Evolutionary conservation across 2,329 filamentous ascomycete species (phyloP), one percentile per base, ranked within the genome.

Genomic region (Mycocentrospora acerina): DNA sequence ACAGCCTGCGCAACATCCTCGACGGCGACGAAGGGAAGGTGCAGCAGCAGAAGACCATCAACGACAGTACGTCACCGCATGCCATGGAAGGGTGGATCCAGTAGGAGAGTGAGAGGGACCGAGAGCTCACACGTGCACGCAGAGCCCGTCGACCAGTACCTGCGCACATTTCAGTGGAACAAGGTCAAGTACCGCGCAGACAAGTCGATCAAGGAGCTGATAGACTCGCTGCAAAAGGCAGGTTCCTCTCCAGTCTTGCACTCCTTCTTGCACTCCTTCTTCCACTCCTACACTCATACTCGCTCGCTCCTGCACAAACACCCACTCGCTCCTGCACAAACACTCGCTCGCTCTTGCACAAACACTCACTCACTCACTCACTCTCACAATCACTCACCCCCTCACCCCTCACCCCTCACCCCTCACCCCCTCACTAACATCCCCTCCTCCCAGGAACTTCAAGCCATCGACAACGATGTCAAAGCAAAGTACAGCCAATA

Each of bases 131-230:
- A 32, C 15, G 13, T 8, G n/a, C 9, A 11, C 32, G 32, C 66
- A 97, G 91, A 95, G 69, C 90, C 93, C n/a, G 90, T 91, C 44
- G 91, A 96, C 58, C 86, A 91, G 66, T 98, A 97, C 66, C 75
- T 98, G 30, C 82, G 84, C 62, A 84, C 80, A 38, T 98, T 97
- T 70, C 80, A 82, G 52, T 98, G 93, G 93, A 97, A 97, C 74
- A 96, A 93, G 71, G 88, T 95, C 71, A 93, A 95, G 67, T 98
- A 97, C 70, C 84, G 93, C 59, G 85, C 88, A 47, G 93, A 98
- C 69, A 94, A 91, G 67, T 81, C 91, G 34, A 80, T 98, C 45
- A 79, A 82, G 39, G 91, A 97, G 63, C 77, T 97, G 43, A 85
- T 96, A 56, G 86, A 90, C 66, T 84, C 83, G 27, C 73, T 98